These are phyloP conservation scores for Hemerocallis citrina DNA, from an alignment of 106 monocot species.

Conservation along the genomic window DNA sequence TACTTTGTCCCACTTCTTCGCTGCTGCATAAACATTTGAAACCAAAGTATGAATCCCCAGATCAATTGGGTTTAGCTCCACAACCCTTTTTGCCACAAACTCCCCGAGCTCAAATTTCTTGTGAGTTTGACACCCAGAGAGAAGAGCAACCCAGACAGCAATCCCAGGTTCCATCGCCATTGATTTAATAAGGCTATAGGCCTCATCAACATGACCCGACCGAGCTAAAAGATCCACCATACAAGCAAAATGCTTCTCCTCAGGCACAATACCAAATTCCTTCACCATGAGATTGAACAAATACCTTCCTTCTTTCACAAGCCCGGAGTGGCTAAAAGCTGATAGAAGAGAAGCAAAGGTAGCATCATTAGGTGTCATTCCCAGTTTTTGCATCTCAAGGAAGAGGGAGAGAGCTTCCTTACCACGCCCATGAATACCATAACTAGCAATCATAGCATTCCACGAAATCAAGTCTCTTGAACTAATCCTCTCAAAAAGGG, in stretches of 20 bases:
- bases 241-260: constrained; percentile 69
- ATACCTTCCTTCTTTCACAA: constrained; percentile 55
- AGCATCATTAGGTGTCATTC: constrained; percentile 49
- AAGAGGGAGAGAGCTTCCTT: constrained; percentile 54
- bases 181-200: constrained; percentile 32
- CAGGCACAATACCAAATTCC: constrained; percentile 41
- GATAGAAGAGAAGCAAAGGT: constrained; percentile 75
- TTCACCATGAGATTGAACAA: constrained; percentile 55
- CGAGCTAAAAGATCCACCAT: constrained; percentile 73
- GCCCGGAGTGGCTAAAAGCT: constrained; percentile 66
- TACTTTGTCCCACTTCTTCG: constrained; percentile 68
- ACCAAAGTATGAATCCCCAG: constrained; percentile 57
- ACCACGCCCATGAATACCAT: constrained; percentile 57
- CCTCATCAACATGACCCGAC: constrained; percentile 49
- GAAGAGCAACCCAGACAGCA: constrained; percentile 54
- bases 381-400: constrained; percentile 32
- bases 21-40: constrained; percentile 71
- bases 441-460: constrained; percentile 67
- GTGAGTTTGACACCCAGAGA: constrained; percentile 61
- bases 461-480: constrained; percentile 58
- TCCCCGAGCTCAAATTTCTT: constrained; percentile 41
- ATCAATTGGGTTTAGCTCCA: constrained; percentile 49
- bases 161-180: constrained; percentile 47
- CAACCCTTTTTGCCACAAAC: constrained; percentile 30
- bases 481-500: constrained; percentile 36